Base-by-base conservation (phyloP, 2,329 filamentous ascomycete species). In the Lachnellula cervina region DNA sequence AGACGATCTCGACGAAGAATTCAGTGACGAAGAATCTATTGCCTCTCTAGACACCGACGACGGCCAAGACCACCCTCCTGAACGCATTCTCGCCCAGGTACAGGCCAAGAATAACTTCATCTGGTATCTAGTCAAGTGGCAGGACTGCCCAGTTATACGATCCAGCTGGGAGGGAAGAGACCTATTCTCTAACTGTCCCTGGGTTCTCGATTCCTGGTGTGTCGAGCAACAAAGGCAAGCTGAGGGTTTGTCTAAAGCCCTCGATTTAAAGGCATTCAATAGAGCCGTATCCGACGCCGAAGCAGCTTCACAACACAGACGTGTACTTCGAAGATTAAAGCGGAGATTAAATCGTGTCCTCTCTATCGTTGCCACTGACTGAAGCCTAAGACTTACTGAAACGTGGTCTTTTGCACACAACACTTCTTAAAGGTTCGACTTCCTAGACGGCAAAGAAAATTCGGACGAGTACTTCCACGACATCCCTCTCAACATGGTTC, bases 61-160 rank as follows among this genome's bases (percentile, higher is more conserved):
- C 61, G 66, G 63, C 14, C 52, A 65, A 57, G 65, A 68, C 25
- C 62, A 66, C 53, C 62, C 60, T 16, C 65, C 67, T 0, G 67
- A 70, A 52, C 63, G 62, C 44, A 64, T 70, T 45, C 57, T 70
- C 43, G 62, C 65, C 16, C 63, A 70, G 55, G 43, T 59, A 45
- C 57, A 51, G 14, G 60, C 52, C 8, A 65, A 62, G 49, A 64
- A 60, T 56, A 54, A 56, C 14, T 58, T 62, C 35, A 52, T 52
- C 28, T 70, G 65, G 64, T 69, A 66, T 59, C 58, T 70, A 5
- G 64, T 70, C 5, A 69, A 69, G 66, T 70, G 69, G 69, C 54
- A 63, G 55, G 62, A 69, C 52, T 69, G 67, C 57, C 65, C 69
- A 34, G 40, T 69, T 28, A 54, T 70, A 44, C 57, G 64, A 59